Base-by-base conservation (phyloP, 192 early-diverging fungal genomes). In the Phycomyces nitens region DNA sequence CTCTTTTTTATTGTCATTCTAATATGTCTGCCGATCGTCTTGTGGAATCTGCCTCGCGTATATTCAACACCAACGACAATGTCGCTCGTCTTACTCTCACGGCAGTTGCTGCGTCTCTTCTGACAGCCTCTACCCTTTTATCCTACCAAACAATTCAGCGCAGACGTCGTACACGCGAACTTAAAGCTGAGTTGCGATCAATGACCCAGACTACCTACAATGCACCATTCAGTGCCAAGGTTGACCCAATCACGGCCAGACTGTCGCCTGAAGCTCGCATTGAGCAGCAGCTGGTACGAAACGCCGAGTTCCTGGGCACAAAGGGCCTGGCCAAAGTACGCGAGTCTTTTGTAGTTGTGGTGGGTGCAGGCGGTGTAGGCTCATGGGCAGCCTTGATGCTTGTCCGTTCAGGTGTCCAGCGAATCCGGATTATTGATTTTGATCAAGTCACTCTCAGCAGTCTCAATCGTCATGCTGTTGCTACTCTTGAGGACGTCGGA, bases 281-380 rank as follows among this genome's bases (percentile, higher is more conserved):
- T 15, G 74, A 84, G 20, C 93, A 97, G 64, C 95, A 97, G 67
- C 69, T 99, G 27, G 77, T 90, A 1, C 77, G 90, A 34, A 95
- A 94, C 74, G 87, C 89, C 65, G 91, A 86, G 1, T 97, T 99
- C 62, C 71, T 99, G 56, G 95, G 94, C 0, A 83, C 93, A 57
- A 86, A 90, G 20, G 91, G 91, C 3, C 80, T 93, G 34, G 64
- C 79, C 0, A 80, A 85, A 55, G 65, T 97, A 20, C 85, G 91
- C 15, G 69, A 80, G 16, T 84, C 94, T 9, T 95, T 94, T 76
- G 94, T 99, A 1, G 76, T 99, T 58, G 91, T 99, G 38, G 94
- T 99, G 12, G 97, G 97, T 39, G 85, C 92, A 5, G 97, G 97
- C 16, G 97, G 97, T 6, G 97, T 99, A 3, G 96, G 95, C 41